Evolutionary conservation across 202 grass and related monocot genomes (phyloP).

Genomic region (Schoenoplectus tabernaemontani): DNA sequence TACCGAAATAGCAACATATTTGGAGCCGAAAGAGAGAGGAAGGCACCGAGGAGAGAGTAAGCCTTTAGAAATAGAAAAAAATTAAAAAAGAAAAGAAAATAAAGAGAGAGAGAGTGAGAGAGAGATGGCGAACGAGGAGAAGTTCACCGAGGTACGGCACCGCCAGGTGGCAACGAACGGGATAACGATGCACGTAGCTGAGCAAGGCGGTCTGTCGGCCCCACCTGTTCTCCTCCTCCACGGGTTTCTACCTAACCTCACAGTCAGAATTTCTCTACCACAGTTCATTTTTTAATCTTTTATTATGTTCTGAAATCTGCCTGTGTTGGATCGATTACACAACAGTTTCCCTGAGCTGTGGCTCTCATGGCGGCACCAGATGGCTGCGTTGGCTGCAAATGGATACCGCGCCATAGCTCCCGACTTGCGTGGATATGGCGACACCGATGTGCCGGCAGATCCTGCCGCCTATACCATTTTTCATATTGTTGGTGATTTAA

Average conservation of each 20-base stretch:
- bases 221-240: neutral
- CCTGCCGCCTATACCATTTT: constrained; percentile 30
- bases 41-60: too few relatives aligned
- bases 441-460: constrained; percentile 32
- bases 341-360: constrained; percentile 61
- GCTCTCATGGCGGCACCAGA: constrained; percentile 60
- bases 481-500: constrained; percentile 38
- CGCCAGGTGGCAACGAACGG: neutral
- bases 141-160: neutral
- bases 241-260: neutral
- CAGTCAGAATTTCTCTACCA: neutral
- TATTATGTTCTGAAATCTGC: neutral
- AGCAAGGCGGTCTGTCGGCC: neutral
- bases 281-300: neutral
- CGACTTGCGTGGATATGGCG: constrained; percentile 49
- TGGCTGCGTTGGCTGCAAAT: constrained; percentile 36
- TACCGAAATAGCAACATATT: too few relatives aligned
- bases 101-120: too few relatives aligned
- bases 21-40: too few relatives aligned
- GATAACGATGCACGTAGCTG: constrained; percentile 17
- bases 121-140: constrained; percentile 1
- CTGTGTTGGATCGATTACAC: neutral
- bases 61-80: too few relatives aligned
- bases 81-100: too few relatives aligned
- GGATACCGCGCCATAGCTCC: constrained; percentile 53